Percentiles rank a stretch among this genome's conserved stretches.
Evolutionary conservation across 495 filamentous ascomycete genomes (phyloP).

Genomic region (Poronia punctata): DNA sequence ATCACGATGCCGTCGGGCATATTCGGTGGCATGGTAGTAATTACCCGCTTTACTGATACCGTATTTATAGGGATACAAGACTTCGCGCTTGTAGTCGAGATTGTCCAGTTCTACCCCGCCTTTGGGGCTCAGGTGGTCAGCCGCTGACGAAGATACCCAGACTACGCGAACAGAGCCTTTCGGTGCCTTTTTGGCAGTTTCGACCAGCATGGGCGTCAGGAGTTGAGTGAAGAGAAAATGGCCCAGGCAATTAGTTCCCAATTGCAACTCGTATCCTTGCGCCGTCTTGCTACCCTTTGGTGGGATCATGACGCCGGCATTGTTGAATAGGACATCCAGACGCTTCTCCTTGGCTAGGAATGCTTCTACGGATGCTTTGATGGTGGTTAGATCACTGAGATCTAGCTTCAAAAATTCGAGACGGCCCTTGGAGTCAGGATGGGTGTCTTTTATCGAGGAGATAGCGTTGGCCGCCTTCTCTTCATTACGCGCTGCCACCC

Average conservation of each 20-base stretch:
- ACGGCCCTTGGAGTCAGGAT: constrained; percentile 19
- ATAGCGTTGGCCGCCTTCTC: constrained; percentile 27
- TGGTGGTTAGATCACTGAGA: constrained; percentile 20
- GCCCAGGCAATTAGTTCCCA: constrained; percentile 36
- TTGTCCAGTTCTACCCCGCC: constrained; percentile 32
- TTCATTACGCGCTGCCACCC: constrained; percentile 43
- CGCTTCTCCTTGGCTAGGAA: constrained; percentile 19
- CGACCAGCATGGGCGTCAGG: constrained; percentile 33
- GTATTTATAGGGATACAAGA: constrained; percentile 23
- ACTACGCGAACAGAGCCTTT: constrained; percentile 34
- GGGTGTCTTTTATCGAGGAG: constrained; percentile 17
- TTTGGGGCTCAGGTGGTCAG: constrained; percentile 23
- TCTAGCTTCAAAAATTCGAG: constrained; percentile 24
- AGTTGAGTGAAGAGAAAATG: constrained; percentile 35
- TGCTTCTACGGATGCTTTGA: constrained; percentile 15
- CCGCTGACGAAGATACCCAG: constrained; percentile 34
- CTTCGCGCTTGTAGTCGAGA: constrained; percentile 24
- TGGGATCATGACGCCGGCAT: constrained; percentile 33
- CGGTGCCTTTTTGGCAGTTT: constrained; percentile 15
- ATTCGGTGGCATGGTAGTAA: constrained; percentile 31
- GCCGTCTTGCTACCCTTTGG: constrained; percentile 12
- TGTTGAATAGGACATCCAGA: constrained; percentile 28
- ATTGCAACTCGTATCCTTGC: constrained; percentile 30
- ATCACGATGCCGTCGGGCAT: constrained; percentile 23
- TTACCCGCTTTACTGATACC: constrained; percentile 39